Base-by-base conservation (phyloP, 768 basidiomycete genomes). In the Paxillus involutus region DNA sequence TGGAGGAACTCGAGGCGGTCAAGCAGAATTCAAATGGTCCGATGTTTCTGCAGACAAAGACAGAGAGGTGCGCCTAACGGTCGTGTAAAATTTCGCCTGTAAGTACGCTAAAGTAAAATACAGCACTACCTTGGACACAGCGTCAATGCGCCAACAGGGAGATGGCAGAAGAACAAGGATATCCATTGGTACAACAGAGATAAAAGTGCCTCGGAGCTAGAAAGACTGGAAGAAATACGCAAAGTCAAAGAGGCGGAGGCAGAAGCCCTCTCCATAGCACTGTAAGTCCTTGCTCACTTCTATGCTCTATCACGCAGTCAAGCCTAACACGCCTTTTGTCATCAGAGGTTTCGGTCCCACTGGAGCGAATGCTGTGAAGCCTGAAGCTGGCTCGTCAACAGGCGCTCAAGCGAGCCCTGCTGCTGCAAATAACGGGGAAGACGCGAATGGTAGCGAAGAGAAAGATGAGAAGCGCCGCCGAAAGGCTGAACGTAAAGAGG, bases 91-190 rank as follows among this genome's bases (percentile, higher is more conserved):
- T 6, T n/a, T 45, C 16, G 11, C 52, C 17, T 11, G 17, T 47
- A 21, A 29, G 32, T 45, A n/a, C 53, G 45, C 43, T 43, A 49
- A 44, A 57, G 30, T 33, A 24, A 46, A 45, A 5, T 53, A 13
- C 64, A 98, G 88, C 88, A 97, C 73, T 98, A 98, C 70, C 84
- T 98, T 3, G 95, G 95, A 5, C 92, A 96, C 68, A 91, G 91
- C 49, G 83, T 97, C 73, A 95, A 95, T 65, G 95, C 95, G 3
- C 95, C 95, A 0, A 91, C 91, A 1, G 95, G 95, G 2, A 79
- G 95, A 44, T 98, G 95, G 95, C 95, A 97, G 73, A 95, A 95
- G 74, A 93, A 94, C 75, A 94, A 95, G 69, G 95, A 98, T 64
- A 75, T 98, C 14, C 94, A 96, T 63, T 98, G 95, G 95, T 98